Evolutionary conservation across 306 rosid genomes (phyloP), one percentile per base, ranked within the genome.

Genomic region (Glycine tomentella): DNA sequence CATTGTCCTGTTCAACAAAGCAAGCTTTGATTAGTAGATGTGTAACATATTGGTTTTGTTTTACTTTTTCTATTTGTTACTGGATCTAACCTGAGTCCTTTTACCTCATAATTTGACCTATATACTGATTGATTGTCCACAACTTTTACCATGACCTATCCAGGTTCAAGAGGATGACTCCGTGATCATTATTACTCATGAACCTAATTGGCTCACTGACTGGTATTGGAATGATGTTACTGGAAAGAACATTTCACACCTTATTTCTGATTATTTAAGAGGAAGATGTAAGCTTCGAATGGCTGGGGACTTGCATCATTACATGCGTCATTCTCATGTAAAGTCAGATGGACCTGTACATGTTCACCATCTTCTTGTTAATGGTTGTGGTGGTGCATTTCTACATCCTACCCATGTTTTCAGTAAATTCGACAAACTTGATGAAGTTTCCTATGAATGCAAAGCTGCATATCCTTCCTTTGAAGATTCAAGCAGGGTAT

Each of bases 361-460:
- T 63, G 90, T 88, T 69, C 98, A 87, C 58, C 98, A 96, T 84
- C 93, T 96, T 66, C 87, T 96, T 68, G 93, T 96, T 79, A 96
- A 96, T 88, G 99, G 99, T 59, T 96, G 97, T 77, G 99, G 99
- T 78, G 99, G 99, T 78, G 99, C 99, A 58, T 96, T 96, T 89
- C 83, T 93, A 76, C 99, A 96, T 83, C 99, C 99, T 78, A 96
- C 99, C 79, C 99, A 96, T 86, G 97, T 92, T 58, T 96, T 96
- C 80, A 77, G 91, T 73, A 90, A 92, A 81, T 96, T 96, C 77
- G 79, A 87, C 72, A 86, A 87, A 65, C 82, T 83, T 72, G 38
- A 82, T 76, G 98, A 94, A 67, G 84, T 89, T 65, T 72, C 94
- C 51, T 95, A 92, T 33, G 97, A 91, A 80, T 87, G 96, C 91